Base-by-base conservation (phyloP, 2,329 filamentous ascomycete species). In the Ophiostoma angusticollis region DNA sequence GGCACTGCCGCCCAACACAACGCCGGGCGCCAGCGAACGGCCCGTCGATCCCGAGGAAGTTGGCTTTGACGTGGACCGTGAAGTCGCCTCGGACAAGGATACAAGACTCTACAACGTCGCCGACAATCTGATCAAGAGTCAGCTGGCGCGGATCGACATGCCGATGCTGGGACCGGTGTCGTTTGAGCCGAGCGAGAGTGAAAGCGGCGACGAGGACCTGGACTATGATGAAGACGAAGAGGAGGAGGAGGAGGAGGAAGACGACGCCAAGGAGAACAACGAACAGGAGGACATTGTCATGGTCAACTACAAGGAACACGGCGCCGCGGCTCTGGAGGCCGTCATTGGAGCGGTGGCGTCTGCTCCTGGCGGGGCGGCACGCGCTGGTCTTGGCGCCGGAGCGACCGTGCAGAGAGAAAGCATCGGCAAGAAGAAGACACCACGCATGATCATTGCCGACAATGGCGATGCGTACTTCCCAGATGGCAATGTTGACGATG, bases 41-140 rank as follows among this genome's bases (percentile, higher is more conserved):
- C 45, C 54, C 14, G 37, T 44, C 37, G 63, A 67, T 39, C 51
- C 50, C 27, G 59, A 60, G 5, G 63, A 66, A 52, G 52, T 49
- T 18, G 50, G 54, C 18, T 65, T 65, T 46, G 57, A 58, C 40
- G 54, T 64, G 46, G 63, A 65, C 44, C 52, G 51, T 24, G 62
- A 64, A 27, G 46, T 48, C 9, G 47, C 52, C 9, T 53, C 55
- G 13, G 63, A 66, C 49, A 60, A 61, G 48, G 64, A 68, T 45
- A 47, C 52, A 30, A 59, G 62, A 47, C 50, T 67, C 31, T 64
- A 63, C 37, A 53, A 57, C 32, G 59, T 65, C 45, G 63, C 64
- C 35, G 63, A 66, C 48, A 59, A 62, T 44, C 53, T 68, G 42
- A 67, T 68, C 53, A 63, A 60, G 52, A 66, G 61, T 47, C 63